Conservation (phyloP, 805 yeast genomes). For the Wickerhamomyces tratensis region DNA sequence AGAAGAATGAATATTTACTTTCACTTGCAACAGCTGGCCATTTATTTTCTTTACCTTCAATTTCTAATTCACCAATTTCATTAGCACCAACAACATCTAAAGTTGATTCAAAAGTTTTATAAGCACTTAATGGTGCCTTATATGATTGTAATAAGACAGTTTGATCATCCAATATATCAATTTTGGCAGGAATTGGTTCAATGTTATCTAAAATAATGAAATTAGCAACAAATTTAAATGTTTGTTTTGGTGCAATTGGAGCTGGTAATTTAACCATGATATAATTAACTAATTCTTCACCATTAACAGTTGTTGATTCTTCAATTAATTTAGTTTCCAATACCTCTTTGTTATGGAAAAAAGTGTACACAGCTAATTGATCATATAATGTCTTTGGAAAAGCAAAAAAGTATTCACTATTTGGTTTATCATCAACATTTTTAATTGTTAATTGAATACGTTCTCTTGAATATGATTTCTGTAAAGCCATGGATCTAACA, state of each 20-base stretch:
- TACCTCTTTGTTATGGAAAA: slow-evolving; percentile 20
- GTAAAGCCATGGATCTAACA: slow-evolving; percentile 51
- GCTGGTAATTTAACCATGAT: slow-evolving; percentile 46
- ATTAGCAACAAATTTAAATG: slow-evolving; percentile 37
- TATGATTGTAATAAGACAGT: slow-evolving; percentile 41
- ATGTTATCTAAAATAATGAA: slow-evolving; percentile 37
- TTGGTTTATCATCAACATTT: slow-evolving; percentile 50
- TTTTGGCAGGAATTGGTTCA: slow-evolving; percentile 54
- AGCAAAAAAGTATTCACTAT: slow-evolving; percentile 45
- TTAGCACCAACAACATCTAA: slow-evolving; percentile 35
- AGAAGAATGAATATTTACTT: slow-evolving; percentile 43
- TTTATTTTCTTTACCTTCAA: slow-evolving; percentile 19
- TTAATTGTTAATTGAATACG: slow-evolving; percentile 40
- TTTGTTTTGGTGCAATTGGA: slow-evolving; percentile 58
- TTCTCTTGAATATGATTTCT: slow-evolving; percentile 59
- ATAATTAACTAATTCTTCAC: slow-evolving; percentile 21
- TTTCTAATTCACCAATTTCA: slow-evolving; percentile 35
- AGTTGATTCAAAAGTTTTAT: slow-evolving; percentile 40
- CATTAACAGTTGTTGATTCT: slow-evolving; percentile 15
- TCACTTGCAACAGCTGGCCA: slow-evolving; percentile 28
- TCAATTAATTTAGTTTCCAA: slow-evolving; percentile 20
- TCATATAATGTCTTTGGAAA: slow-evolving; percentile 38
- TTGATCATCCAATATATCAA: slow-evolving; percentile 54
- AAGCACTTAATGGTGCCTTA: slow-evolving; percentile 52
- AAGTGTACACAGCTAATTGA: slow-evolving; percentile 36